phyloP scores from a whole-genome alignment of 345 rosid species.

The Erucastrum elatum region DNA sequence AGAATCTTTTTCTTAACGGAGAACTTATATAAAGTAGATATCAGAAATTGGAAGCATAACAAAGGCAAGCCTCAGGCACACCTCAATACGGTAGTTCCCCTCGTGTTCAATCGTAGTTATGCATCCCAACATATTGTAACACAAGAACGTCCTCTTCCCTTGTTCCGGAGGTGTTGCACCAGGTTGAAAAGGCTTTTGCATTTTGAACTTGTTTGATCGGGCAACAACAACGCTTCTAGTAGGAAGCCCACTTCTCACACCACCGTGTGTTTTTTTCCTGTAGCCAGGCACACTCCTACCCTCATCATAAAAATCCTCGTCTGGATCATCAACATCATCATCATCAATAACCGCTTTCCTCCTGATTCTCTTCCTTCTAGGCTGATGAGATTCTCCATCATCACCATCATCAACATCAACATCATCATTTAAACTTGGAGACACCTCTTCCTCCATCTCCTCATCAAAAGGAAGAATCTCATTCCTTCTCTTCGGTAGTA shows the following conservation, averaged over 20 bases:
- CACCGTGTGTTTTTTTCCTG: constrained; percentile 44
- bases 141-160: constrained; percentile 80
- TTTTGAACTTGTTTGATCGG: constrained; percentile 50
- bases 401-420: constrained; percentile 49
- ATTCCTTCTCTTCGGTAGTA: constrained; percentile 59
- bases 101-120: constrained; percentile 87
- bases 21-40: neutral
- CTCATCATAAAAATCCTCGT: constrained; percentile 51
- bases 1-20: neutral
- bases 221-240: constrained; percentile 32
- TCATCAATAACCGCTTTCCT: constrained; percentile 48
- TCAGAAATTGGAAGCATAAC: neutral
- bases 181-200: constrained; percentile 95
- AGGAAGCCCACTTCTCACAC: constrained; percentile 43
- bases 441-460: constrained; percentile 50
- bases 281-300: constrained; percentile 47
- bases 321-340: constrained; percentile 43
- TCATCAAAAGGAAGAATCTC: constrained; percentile 75
- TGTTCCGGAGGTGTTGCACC: constrained; percentile 74
- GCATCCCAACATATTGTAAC: constrained; percentile 92
- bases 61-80: constrained; percentile 21
- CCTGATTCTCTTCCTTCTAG: constrained; percentile 65
- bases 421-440: constrained; percentile 66
- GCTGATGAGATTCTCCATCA: constrained; percentile 60
- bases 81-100: constrained; percentile 95